Conservation (phyloP, 2,329 filamentous ascomycete species). For the Alternaria sp. region DNA sequence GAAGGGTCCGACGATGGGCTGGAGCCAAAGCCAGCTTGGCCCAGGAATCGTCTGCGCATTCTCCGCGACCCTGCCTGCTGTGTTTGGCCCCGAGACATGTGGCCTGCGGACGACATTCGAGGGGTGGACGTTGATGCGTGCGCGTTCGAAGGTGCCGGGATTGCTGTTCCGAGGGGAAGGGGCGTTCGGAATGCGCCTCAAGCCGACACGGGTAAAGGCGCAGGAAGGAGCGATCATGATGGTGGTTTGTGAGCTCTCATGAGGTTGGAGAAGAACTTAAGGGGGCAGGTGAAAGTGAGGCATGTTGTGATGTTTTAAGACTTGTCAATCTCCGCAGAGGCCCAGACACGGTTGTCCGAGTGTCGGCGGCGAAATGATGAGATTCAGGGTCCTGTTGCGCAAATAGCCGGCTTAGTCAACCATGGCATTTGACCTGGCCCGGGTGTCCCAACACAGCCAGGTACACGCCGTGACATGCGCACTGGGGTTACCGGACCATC, state of each 20-base stretch:
- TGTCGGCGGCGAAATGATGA: conserved; percentile 31
- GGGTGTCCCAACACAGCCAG: neutral
- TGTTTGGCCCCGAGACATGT: conserved; percentile 27
- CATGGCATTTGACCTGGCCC: neutral
- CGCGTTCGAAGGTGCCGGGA: conserved; percentile 11
- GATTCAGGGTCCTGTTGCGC: conserved; percentile 14
- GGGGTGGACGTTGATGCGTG: conserved; percentile 16
- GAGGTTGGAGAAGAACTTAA: neutral
- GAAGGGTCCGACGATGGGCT: conserved; percentile 54
- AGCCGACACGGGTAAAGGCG: conserved; percentile 34
- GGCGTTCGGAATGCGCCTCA: conserved; percentile 30
- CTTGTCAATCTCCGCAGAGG: conserved; percentile 20
- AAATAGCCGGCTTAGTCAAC: conserved; percentile 20
- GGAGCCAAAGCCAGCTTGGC: conserved; percentile 55
- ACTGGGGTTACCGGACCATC: neutral
- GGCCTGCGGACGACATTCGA: conserved; percentile 17
- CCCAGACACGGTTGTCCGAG: conserved; percentile 20
- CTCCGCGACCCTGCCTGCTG: conserved; percentile 23
- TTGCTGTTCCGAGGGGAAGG: conserved; percentile 9
- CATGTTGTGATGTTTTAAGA: conserved; percentile 22
- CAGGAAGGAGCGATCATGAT: conserved; percentile 39
- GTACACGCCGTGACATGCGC: neutral
- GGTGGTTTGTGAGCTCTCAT: conserved; percentile 19
- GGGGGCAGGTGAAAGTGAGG: conserved; percentile 3
- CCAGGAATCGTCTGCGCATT: conserved; percentile 48